A percentile compares a stretch with the other conserved stretches of the same genome.
Evolutionary conservation across 2,329 filamentous ascomycete genomes (phyloP).

Genomic region (Plenodomus biglobosus): DNA sequence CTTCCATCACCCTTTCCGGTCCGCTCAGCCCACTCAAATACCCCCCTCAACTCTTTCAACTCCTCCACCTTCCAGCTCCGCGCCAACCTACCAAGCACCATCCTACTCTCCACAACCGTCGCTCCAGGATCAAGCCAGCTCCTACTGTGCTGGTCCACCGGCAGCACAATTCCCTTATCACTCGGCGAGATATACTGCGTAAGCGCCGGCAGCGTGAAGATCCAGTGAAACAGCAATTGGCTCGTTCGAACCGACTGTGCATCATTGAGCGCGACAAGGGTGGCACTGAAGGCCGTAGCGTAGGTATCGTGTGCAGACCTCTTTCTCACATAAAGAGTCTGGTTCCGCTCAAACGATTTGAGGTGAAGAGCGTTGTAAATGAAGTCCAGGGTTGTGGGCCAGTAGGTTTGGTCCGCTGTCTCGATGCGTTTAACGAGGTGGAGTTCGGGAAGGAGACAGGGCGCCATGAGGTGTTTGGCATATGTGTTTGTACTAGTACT

Average conservation of each 20-base stretch:
- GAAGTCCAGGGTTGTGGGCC: slow-evolving; percentile 80
- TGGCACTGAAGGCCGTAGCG: slow-evolving; percentile 68
- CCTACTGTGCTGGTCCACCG: slow-evolving; percentile 47
- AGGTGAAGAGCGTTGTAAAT: slow-evolving; percentile 62
- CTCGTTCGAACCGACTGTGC: slow-evolving; percentile 45
- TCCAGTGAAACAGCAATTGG: slow-evolving; percentile 66
- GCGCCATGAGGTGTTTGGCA: slow-evolving; percentile 47
- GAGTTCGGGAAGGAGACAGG: slow-evolving; percentile 65
- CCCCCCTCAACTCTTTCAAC: slow-evolving; percentile 62
- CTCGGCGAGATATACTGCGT: slow-evolving; percentile 51
- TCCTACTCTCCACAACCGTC: slow-evolving; percentile 69
- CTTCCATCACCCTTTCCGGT: slow-evolving; percentile 38
- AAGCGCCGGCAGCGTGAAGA: slow-evolving; percentile 66
- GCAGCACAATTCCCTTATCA: slow-evolving; percentile 57
- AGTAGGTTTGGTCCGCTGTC: slow-evolving; percentile 68
- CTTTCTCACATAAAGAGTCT: slow-evolving; percentile 73
- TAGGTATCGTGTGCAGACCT: slow-evolving; percentile 61
- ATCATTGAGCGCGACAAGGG: slow-evolving; percentile 72
- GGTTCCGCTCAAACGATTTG: slow-evolving; percentile 66
- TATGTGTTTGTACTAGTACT: slow-evolving; percentile 24
- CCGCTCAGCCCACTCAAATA: slow-evolving; percentile 68
- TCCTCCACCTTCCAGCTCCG: slow-evolving; percentile 50
- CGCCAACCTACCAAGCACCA: slow-evolving; percentile 58
- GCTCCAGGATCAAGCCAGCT: slow-evolving; percentile 55
- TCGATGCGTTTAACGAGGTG: slow-evolving; percentile 64